These are phyloP conservation scores for Rhizopus sp. DNA, from an alignment of 371 early-diverging fungal species.

Conservation along the genomic window DNA sequence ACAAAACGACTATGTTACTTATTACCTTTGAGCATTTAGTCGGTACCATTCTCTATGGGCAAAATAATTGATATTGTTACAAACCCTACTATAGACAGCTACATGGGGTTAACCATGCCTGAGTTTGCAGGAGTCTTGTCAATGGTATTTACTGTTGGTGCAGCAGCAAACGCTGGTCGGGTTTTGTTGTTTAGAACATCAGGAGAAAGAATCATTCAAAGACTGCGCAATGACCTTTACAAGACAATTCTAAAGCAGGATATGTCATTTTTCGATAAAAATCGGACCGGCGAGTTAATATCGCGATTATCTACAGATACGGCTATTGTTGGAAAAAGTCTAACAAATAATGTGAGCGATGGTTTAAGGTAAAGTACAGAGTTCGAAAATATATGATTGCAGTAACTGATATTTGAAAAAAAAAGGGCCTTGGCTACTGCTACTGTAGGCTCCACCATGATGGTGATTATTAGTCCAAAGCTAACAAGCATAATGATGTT, in stretches of 20 bases:
- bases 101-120: conserved; percentile 55
- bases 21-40: conserved; percentile 23
- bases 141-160: conserved; percentile 66
- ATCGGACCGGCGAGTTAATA: conserved; percentile 77
- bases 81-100: conserved; percentile 43
- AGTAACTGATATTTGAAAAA: background rate
- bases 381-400: background rate
- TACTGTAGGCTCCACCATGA: conserved; percentile 65
- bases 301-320: conserved; percentile 77
- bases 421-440: conserved; percentile 57
- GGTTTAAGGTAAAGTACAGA: conserved; percentile 58
- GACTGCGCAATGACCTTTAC: conserved; percentile 60
- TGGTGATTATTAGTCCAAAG: conserved; percentile 68
- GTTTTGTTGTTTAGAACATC: conserved; percentile 71
- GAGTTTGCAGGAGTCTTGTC: conserved; percentile 60
- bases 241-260: conserved; percentile 63
- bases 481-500: conserved; percentile 78
- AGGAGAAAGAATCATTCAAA: conserved; percentile 73
- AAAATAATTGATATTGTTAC: conserved; percentile 78
- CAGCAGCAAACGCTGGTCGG: conserved; percentile 76
- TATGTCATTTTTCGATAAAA: conserved; percentile 76
- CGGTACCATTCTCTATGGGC: conserved; percentile 80
- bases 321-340: conserved; percentile 74
- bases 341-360: conserved; percentile 80
- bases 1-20: background rate